A percentile compares a stretch with the other conserved stretches of the same genome.
Conservation (phyloP, 2,329 filamentous ascomycete species). For the Exophiala calicioides region DNA sequence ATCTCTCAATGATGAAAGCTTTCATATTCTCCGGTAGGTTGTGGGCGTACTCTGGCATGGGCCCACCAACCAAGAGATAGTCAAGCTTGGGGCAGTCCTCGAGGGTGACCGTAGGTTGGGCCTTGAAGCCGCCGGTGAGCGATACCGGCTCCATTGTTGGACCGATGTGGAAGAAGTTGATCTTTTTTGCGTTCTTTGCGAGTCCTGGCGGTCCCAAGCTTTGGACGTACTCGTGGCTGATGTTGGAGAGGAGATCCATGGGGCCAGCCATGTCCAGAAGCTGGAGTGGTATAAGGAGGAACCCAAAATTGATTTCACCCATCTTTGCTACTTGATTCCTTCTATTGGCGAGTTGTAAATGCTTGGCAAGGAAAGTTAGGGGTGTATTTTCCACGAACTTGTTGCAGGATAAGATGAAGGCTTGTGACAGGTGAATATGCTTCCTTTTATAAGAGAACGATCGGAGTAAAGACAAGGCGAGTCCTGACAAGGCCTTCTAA, state of each 20-base stretch:
- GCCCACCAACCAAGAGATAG: slow-evolving; percentile 19
- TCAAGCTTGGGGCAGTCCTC: slow-evolving; percentile 18
- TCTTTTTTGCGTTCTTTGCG: slow-evolving; percentile 12
- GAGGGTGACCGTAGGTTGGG: slow-evolving; percentile 17
- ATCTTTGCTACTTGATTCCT: no score
- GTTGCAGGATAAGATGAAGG: background rate
- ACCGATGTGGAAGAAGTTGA: slow-evolving; percentile 21
- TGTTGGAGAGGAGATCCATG: slow-evolving; percentile 14
- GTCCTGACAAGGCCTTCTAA: no score
- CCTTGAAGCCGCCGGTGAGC: slow-evolving; percentile 8
- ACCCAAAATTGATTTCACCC: slow-evolving; percentile 14
- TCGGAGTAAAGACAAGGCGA: no score
- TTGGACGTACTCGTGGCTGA: slow-evolving; percentile 1
- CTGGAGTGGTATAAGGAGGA: slow-evolving; percentile 13
- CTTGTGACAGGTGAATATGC: background rate
- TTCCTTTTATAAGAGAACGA: no score
- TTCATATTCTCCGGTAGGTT: slow-evolving; percentile 10
- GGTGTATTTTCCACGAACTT: no score
- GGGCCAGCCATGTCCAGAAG: slow-evolving; percentile 17
- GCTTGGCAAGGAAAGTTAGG: slow-evolving; percentile 1
- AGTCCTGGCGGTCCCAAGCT: slow-evolving; percentile 25
- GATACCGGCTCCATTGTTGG: slow-evolving; percentile 8
- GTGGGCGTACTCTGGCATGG: slow-evolving; percentile 5
- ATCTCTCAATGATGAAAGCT: slow-evolving; percentile 11
- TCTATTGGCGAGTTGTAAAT: background rate